Percentiles rank a stretch among this genome's conserved stretches.
Evolutionary conservation across 345 rosid species (phyloP).

Genomic region (Gossypium rotundifolium): DNA sequence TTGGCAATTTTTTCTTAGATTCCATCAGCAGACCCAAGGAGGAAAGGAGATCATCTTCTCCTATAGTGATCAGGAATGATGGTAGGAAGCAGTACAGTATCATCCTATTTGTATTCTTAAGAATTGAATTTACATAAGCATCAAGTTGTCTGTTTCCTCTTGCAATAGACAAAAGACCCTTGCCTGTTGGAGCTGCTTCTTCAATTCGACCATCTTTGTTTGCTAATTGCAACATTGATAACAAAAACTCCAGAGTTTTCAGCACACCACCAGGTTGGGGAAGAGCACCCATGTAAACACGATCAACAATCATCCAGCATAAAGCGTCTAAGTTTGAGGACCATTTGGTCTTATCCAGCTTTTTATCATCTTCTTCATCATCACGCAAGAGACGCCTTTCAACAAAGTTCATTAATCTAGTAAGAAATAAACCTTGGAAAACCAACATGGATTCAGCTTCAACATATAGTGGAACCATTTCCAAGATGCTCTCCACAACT

Average conservation of each 20-base stretch:
- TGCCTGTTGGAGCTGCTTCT: constrained; percentile 83
- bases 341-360: constrained; percentile 88
- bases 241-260: constrained; percentile 79
- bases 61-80: constrained; percentile 70
- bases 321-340: constrained; percentile 87
- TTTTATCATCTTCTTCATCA: constrained; percentile 95
- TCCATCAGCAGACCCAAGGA: constrained; percentile 70
- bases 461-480: constrained; percentile 80
- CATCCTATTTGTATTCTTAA: constrained; percentile 89
- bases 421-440: constrained; percentile 92
- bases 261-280: constrained; percentile 79
- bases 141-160: constrained; percentile 85
- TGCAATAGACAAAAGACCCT: constrained; percentile 77
- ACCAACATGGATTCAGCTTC: constrained; percentile 85
- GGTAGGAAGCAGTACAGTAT: constrained; percentile 90
- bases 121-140: constrained; percentile 81
- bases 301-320: constrained; percentile 96
- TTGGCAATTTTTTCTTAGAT: constrained; percentile 48
- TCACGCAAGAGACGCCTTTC: constrained; percentile 98
- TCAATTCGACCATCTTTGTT: constrained; percentile 97
- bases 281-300: constrained; percentile 94
- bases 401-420: constrained; percentile 88
- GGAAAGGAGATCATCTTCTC: constrained; percentile 83
- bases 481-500: constrained; percentile 74
- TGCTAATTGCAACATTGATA: constrained; percentile 94